Conservation (phyloP, 371 early-diverging fungal genomes). For the Dinochytrium kinnereticum region DNA sequence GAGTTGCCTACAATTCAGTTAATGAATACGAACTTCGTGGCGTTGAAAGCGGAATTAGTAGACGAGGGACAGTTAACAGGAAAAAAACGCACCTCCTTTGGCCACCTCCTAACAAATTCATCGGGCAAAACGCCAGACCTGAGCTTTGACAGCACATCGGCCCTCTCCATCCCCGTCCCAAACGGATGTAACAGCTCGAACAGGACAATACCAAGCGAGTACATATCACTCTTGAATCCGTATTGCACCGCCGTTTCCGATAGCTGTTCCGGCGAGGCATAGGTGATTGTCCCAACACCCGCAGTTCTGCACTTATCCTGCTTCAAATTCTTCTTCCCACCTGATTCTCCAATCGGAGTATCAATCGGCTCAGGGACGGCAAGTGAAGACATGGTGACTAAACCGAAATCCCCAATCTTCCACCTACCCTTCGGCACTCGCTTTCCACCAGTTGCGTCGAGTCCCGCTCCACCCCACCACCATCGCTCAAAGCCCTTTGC, state of each 20-base stretch:
- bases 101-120: constrained; percentile 73
- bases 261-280: constrained; percentile 94
- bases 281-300: constrained; percentile 80
- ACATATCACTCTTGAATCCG: constrained; percentile 72
- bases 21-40: too few species aligned
- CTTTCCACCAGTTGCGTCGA: constrained; percentile 15
- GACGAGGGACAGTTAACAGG: not conserved
- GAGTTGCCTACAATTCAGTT: constrained; percentile 56
- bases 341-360: not conserved
- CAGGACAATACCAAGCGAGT: constrained; percentile 69
- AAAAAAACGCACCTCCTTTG: constrained; percentile 64
- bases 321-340: not conserved
- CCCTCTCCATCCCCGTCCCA: constrained; percentile 79
- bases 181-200: constrained; percentile 78
- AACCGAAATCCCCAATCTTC: constrained; percentile 90
- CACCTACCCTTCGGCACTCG: constrained; percentile 27
- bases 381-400: constrained; percentile 57
- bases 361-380: constrained; percentile 1
- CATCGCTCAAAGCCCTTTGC: constrained; percentile 16
- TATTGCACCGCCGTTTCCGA: constrained; percentile 12
- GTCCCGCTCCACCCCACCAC: constrained; percentile 15
- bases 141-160: constrained; percentile 64
- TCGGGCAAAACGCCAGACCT: constrained; percentile 72
- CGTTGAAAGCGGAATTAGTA: too few species aligned
- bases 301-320: constrained; percentile 15